phyloP scores from a whole-genome alignment of 1,284 basidiomycete genomes.

The Ganoderma resinaceum region DNA sequence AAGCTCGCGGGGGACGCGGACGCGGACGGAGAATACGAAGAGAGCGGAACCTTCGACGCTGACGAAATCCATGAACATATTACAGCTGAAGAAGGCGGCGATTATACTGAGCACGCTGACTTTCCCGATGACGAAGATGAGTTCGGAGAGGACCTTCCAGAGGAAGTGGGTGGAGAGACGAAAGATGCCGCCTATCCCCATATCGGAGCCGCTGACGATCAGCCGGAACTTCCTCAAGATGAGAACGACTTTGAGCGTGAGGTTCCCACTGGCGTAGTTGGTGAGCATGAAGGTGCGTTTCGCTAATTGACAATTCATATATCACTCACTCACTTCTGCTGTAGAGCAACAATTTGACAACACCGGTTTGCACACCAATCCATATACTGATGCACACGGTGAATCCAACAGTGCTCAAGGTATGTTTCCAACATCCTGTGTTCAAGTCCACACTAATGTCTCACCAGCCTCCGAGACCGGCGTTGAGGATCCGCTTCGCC shows the following conservation, averaged over 20 bases:
- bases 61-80: conserved; percentile 38
- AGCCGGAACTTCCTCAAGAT: not conserved
- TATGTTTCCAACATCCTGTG: not conserved
- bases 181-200: conserved; percentile 10
- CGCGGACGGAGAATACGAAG: conserved; percentile 13
- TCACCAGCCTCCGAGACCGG: not conserved
- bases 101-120: conserved; percentile 36
- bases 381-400: conserved; percentile 8
- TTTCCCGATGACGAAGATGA: conserved; percentile 41
- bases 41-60: conserved; percentile 38
- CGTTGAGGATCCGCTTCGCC: not conserved
- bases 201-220: conserved; percentile 13
- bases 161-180: conserved; percentile 30
- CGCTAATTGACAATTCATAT: not conserved
- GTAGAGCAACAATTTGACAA: conserved; percentile 10
- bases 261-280: not conserved
- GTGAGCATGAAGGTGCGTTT: not conserved
- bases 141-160: conserved; percentile 37
- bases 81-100: conserved; percentile 34
- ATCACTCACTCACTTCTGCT: not conserved
- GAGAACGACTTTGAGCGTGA: conserved; percentile 3
- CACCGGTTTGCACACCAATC: conserved; percentile 17
- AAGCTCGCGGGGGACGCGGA: not conserved
- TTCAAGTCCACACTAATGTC: not conserved
- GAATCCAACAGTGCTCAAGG: conserved; percentile 14